These are phyloP conservation scores for Ophiostoma tasmaniense DNA, from an alignment of 2,329 filamentous ascomycete genomes.

Conservation along the genomic window DNA sequence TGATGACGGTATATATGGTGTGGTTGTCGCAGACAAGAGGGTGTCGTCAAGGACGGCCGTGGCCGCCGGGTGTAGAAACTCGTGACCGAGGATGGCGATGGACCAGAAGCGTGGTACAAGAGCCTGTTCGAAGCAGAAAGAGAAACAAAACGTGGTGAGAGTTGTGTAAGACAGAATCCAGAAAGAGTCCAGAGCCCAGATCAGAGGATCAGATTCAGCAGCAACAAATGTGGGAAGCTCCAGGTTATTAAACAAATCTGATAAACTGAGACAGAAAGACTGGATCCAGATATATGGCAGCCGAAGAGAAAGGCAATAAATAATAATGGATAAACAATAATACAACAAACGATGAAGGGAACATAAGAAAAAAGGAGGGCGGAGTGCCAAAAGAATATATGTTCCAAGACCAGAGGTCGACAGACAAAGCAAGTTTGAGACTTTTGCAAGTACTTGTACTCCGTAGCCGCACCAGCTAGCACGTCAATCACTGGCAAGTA, in stretches of 20 bases:
- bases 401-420: not conserved
- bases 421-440: not conserved
- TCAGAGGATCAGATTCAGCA: not conserved
- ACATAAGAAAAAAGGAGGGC: not conserved
- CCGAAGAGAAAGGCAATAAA: not conserved
- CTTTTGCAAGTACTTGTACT: not conserved
- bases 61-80: not conserved
- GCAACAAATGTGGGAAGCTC: not conserved
- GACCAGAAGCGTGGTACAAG: not conserved
- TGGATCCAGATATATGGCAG: not conserved
- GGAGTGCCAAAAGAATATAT: not conserved
- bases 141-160: not conserved
- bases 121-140: not conserved
- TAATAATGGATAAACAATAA: not conserved
- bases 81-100: not conserved
- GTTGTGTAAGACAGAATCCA: not conserved
- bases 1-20: not conserved
- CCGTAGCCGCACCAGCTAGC: not conserved
- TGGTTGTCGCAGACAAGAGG: not conserved
- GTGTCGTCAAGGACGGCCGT: slow-evolving; percentile 1
- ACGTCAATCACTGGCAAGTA: not conserved
- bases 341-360: not conserved
- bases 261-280: not conserved
- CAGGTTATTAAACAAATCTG: not conserved
- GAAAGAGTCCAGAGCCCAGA: not conserved